Evolutionary conservation across 2,329 filamentous ascomycete genomes (phyloP), one percentile per base, ranked within the genome.

Genomic region (Xylaria sp.): DNA sequence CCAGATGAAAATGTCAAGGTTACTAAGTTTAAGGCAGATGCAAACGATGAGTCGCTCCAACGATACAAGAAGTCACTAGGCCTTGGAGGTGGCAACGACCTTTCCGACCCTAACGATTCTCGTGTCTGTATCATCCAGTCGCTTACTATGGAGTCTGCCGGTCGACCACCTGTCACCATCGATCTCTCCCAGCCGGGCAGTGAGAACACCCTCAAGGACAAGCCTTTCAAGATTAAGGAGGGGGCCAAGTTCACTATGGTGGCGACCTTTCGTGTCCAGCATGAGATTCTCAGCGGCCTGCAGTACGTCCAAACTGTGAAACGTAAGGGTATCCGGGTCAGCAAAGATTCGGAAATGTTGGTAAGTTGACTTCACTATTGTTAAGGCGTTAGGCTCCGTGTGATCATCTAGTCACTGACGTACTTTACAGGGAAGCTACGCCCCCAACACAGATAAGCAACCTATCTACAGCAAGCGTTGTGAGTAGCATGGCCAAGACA

Each of bases 291-390:
- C 62, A 96, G 92, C 74, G 96, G 96, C 51, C 83, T 99, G 78
- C 96, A 97, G 84, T 99, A 98, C 80, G 88, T 99, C 65, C 96
- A 99, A 83, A 87, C 94, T 45, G 92, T 97, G 69, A 97, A 96
- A 87, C 87, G 94, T 74, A 94, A 94, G 85, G 92, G 92, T 61
- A 86, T 98, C 78, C 89, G 88, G 66, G 89, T 95, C 68, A 92
- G 91, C 84, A 99, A 97, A 88, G 92, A 96, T 77, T 92, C 96
- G 75, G 95, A 98, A 84, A 99, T 99, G 96, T 92, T 99, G 87
- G 94, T 96, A 81, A 77, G 90, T 85, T 49, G 15, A 47, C 9
- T 42, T 61, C 22, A 27, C 7, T 15, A 38, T 15, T 50, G 55
- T n/a, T 6, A 27, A 15, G 6, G 6, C 20, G 2, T 31, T 20